Evolutionary conservation across 139 green algal species (phyloP).

Genomic region (Eudorina sp.): DNA sequence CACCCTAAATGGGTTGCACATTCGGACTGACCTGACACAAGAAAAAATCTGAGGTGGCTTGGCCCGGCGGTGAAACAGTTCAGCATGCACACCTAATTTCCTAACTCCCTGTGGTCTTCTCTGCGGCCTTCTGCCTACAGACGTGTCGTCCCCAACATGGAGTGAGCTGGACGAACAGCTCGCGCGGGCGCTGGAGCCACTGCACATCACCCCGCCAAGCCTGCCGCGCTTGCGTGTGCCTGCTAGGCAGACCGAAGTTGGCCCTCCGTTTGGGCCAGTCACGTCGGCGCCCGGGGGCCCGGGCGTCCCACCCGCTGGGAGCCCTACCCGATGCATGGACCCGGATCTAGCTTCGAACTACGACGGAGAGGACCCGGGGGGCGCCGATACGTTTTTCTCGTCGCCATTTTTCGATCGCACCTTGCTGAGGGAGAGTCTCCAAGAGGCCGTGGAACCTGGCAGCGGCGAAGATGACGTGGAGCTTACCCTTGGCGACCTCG

Average conservation of each 20-base stretch:
- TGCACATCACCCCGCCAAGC: not conserved
- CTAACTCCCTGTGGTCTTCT: too few species aligned
- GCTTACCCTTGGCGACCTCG: too few species aligned
- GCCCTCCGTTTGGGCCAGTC: too few species aligned
- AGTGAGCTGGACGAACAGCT: slow-evolving; percentile 20
- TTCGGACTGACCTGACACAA: too few species aligned
- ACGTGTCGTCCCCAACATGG: not conserved
- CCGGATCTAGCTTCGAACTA: slow-evolving; percentile 4
- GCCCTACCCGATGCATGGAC: not conserved
- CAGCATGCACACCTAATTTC: too few species aligned
- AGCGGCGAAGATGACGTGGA: too few species aligned
- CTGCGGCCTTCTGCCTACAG: too few species aligned
- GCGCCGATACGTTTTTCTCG: not conserved
- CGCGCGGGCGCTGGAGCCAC: not conserved
- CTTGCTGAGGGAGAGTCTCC: slow-evolving; percentile 9
- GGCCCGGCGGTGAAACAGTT: too few species aligned
- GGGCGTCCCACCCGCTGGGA: not conserved
- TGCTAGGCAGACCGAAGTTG: not conserved
- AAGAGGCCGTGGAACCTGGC: too few species aligned
- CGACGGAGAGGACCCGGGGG: not conserved
- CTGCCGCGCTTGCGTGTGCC: not conserved
- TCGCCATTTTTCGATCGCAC: slow-evolving; percentile 34
- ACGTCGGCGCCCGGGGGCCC: not conserved
- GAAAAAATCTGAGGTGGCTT: too few species aligned
- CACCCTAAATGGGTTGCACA: too few species aligned